Evolutionary conservation across 2,329 filamentous ascomycete genomes (phyloP), one percentile per base, ranked within the genome.

Genomic region (Curvularia verruculosa): DNA sequence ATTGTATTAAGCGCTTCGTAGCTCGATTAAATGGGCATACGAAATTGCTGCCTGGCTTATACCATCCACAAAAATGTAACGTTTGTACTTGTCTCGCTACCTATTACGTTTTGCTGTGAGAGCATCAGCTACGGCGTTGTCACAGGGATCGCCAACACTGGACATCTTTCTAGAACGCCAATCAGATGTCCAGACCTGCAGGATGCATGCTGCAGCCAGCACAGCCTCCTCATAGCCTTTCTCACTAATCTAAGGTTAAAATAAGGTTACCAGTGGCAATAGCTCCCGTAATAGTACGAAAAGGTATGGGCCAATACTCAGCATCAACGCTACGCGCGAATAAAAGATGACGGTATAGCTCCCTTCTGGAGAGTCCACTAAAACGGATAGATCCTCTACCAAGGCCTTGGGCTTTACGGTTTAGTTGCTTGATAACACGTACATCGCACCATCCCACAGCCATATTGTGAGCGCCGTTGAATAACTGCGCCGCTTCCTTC

Each of bases 261-360:
- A 50, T 29, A 29, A 29, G 28, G 28, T 29, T 12, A 10, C 24
- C 28, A n/a, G 54, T 59, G 48, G 66, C 66, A n/a, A 75, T 64
- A 9, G 65, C 67, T 59, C 75, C 74, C 1, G 70, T 75, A 28
- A 76, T 66, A 15, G 67, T 72, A 8, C 72, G 71, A 50, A 68
- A 74, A 3, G 72, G 74, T 15, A 74, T 72, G 1, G 73, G 67
- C 24, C 68, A 71, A 63, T 75, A 75, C 0, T 72, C 73, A 1
- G 71, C 75, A 52, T 75, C 74, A n/a, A 80, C 53, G 0, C 80
- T 79, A 5, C 80, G 80, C 5, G 79, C 79, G 58, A 79, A 80
- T 19, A 81, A 71, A 15, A 80, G 70, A 62, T 82, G 74, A 56
- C 78, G 76, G 64, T 77, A 82, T 54, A 78, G 81, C 55, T 78